Percentiles rank a stretch among this genome's conserved stretches.
Evolutionary conservation across 257 asterid species (phyloP).

Genomic region (Solanum clarkiae): DNA sequence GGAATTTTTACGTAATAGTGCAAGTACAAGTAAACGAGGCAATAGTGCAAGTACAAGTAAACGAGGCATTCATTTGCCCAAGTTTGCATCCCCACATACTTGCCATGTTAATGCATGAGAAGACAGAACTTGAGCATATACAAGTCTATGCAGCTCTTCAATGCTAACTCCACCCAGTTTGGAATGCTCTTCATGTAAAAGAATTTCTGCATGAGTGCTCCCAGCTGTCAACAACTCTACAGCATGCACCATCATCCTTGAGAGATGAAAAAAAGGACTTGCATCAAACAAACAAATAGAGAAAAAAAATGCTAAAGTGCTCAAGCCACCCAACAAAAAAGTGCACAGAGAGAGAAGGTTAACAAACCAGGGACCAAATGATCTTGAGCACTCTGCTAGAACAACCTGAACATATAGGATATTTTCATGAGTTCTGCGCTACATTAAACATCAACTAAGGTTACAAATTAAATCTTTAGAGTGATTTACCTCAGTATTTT

Average conservation of each 20-base stretch:
- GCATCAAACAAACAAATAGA: background rate
- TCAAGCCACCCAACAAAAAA: background rate
- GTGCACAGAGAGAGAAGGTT: background rate
- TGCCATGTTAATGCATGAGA: conserved; percentile 95
- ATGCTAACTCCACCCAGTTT: conserved; percentile 77
- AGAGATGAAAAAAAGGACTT: background rate
- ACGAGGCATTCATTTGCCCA: background rate
- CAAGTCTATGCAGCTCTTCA: conserved; percentile 83
- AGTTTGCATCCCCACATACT: conserved; percentile 29
- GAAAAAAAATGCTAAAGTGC: background rate
- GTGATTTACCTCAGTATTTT: conserved; percentile 58
- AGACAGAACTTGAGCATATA: conserved; percentile 82
- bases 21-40: background rate
- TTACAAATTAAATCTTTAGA: background rate
- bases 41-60: background rate
- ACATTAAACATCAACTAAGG: background rate
- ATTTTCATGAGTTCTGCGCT: background rate
- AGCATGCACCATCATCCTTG: conserved; percentile 87
- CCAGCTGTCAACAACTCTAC: conserved; percentile 84
- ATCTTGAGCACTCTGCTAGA: conserved; percentile 84
- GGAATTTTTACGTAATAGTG: background rate
- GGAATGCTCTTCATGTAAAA: conserved; percentile 50
- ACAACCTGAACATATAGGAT: conserved; percentile 48
- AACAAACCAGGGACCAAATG: conserved; percentile 95
- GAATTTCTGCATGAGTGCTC: conserved; percentile 57